phyloP scores from a whole-genome alignment of 1,284 basidiomycete species.

The Rhodotorula glutinis region DNA sequence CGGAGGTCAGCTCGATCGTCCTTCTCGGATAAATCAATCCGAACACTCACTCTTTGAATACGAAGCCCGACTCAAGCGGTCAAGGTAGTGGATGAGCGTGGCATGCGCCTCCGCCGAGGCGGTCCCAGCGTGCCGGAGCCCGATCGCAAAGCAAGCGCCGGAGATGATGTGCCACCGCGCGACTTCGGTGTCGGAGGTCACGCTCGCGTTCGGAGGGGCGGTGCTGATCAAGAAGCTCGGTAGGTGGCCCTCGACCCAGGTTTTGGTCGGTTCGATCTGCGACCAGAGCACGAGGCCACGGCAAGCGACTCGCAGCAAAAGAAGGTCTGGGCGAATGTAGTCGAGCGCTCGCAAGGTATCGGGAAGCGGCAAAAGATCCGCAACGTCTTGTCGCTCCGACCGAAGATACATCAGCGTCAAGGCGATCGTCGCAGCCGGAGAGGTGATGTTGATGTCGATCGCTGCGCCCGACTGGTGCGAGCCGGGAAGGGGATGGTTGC shows the following conservation, averaged over 20 bases:
- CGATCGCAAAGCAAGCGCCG: constrained; percentile 86
- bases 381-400: constrained; percentile 76
- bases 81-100: constrained; percentile 74
- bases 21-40: constrained; percentile 34
- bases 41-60: constrained; percentile 49
- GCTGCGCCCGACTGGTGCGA: constrained; percentile 37
- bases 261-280: constrained; percentile 63
- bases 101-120: constrained; percentile 80
- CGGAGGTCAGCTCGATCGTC: not conserved
- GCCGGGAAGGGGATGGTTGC: constrained; percentile 1
- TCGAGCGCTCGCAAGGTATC: constrained; percentile 74
- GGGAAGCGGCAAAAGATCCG: constrained; percentile 77
- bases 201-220: not conserved
- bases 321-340: constrained; percentile 78
- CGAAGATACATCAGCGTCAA: constrained; percentile 88
- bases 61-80: constrained; percentile 58
- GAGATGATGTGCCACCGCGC: constrained; percentile 85
- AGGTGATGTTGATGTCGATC: constrained; percentile 81
- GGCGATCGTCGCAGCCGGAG: constrained; percentile 84
- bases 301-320: constrained; percentile 75
- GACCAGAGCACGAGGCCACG: constrained; percentile 86
- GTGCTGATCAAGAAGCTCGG: constrained; percentile 60
- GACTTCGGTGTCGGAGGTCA: constrained; percentile 48
- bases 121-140: constrained; percentile 89
- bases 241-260: constrained; percentile 75